Percentiles rank a stretch among this genome's conserved stretches.
These are phyloP conservation scores for Cyanidioschyzon merolae DNA, from an alignment of 23 red algal species.

Conservation along the genomic window DNA sequence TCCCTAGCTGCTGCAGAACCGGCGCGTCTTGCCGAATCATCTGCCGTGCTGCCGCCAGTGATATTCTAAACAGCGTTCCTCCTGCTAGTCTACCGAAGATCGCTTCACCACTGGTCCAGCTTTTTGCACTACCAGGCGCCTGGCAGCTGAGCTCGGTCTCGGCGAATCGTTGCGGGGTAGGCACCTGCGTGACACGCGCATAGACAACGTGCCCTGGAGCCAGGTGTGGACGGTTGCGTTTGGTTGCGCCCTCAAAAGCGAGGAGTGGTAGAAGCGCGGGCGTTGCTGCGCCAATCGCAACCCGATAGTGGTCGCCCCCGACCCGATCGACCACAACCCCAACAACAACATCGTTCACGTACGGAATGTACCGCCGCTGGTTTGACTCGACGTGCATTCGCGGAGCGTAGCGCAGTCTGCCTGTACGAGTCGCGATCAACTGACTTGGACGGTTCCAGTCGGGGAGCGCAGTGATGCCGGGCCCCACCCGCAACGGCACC, in stretches of 20 bases:
- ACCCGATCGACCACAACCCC: conserved; percentile 44
- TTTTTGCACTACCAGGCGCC: conserved; percentile 42
- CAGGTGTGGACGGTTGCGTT: conserved; percentile 62
- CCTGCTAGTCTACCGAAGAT: conserved; percentile 51
- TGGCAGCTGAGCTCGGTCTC: conserved; percentile 60
- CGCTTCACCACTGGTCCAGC: conserved; percentile 63
- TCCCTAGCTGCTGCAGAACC: conserved; percentile 40
- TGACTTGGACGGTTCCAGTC: background rate
- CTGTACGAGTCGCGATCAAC: background rate
- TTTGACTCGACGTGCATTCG: background rate
- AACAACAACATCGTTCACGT: conserved; percentile 54
- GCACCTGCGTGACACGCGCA: conserved; percentile 39
- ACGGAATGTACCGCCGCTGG: conserved; percentile 35
- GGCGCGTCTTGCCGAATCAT: background rate
- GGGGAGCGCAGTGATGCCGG: background rate
- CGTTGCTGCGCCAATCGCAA: conserved; percentile 44
- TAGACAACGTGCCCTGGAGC: conserved; percentile 43
- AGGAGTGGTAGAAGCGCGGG: conserved; percentile 45
- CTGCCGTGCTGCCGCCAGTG: conserved; percentile 12
- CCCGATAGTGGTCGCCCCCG: conserved; percentile 37
- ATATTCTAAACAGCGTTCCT: conserved; percentile 38
- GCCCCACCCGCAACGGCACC: background rate
- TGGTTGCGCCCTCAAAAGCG: conserved; percentile 85
- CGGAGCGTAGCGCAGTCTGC: background rate
- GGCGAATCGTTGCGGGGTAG: conserved; percentile 27